Evolutionary conservation across 2,329 filamentous ascomycete species (phyloP), one percentile per base, ranked within the genome.

Genomic region (Acarospora socialis): DNA sequence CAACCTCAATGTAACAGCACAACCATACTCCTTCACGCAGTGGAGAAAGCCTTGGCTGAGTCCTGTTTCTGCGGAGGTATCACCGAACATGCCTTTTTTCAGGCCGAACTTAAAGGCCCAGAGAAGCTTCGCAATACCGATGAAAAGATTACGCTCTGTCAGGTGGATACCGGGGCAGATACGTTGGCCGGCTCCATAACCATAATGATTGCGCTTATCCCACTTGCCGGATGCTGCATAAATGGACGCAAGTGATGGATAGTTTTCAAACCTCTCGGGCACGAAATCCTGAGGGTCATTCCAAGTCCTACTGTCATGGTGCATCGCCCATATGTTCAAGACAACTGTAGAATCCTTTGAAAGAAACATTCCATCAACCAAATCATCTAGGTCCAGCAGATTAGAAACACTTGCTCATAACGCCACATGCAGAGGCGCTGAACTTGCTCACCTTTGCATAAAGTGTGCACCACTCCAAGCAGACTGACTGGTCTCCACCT

Each of bases 401-500:
- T 22, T 22, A 10, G 7, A 7, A 22, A 10, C 21, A 22, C 21
- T 10, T 8, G 8, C 21, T 10, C 21, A n/a, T n/a, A n/a, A n/a
- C n/a, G n/a, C n/a, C n/a, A n/a, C n/a, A n/a, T n/a, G n/a, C n/a
- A n/a, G n/a, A n/a, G n/a, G n/a, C n/a, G n/a, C n/a, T n/a, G n/a
- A n/a, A n/a, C n/a, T n/a, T n/a, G n/a, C n/a, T n/a, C n/a, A 22
- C 7, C 49, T 30, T 46, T 35, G 9, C 35, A 44, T n/a, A 44
- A 35, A 13, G 48, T 45, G 29, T 53, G 46, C 7, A 46, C 41
- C 4, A 49, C 28, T 2, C 18, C 36, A 3, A 43, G 40, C 4
- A 46, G 44, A 5, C 35, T 30, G 12, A 52, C 45, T 18, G 50
- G 50, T 18, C 46, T 37, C 50, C 51, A 57, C 26, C 55, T 42